A percentile compares a stretch with the other conserved stretches of the same genome.
phyloP scores from a whole-genome alignment of 73 alveolate species.

The Effrenium voratum region DNA sequence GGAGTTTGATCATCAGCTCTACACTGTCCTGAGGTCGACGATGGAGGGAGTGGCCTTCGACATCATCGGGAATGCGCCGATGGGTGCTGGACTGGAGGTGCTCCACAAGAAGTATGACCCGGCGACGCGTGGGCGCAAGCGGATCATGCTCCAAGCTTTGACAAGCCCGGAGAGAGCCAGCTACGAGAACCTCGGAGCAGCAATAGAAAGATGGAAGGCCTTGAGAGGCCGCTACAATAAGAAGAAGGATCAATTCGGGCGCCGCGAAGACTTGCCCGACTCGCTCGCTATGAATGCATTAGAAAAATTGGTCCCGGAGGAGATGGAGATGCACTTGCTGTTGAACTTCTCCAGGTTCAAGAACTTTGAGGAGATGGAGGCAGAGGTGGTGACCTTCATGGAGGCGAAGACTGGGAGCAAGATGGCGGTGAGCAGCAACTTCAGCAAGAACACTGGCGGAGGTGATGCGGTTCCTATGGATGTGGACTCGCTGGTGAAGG shows the following conservation, averaged over 20 bases:
- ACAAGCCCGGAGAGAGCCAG: background rate
- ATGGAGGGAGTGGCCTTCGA: background rate
- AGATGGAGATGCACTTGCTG: background rate
- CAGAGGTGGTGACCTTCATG: background rate
- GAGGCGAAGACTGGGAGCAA: conserved; percentile 1
- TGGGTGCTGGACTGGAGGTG: background rate
- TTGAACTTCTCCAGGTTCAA: background rate
- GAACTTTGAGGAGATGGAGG: conserved; percentile 11
- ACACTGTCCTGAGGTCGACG: background rate
- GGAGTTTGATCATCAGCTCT: background rate
- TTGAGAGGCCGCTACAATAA: background rate
- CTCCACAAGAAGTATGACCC: background rate
- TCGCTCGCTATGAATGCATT: background rate
- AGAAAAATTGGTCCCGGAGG: conserved; percentile 16
- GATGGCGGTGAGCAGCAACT: background rate
- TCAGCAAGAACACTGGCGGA: background rate
- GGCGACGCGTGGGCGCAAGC: background rate
- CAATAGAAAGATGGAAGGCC: background rate
- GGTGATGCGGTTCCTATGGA: background rate
- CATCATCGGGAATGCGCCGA: background rate
- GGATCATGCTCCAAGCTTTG: background rate
- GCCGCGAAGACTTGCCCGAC: background rate
- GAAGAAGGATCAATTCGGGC: conserved; percentile 18
- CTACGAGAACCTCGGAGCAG: background rate
- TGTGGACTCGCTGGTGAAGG: background rate